phyloP scores from a whole-genome alignment of 2,329 filamentous ascomycete species.

The Scolecobasidium constrictum region DNA sequence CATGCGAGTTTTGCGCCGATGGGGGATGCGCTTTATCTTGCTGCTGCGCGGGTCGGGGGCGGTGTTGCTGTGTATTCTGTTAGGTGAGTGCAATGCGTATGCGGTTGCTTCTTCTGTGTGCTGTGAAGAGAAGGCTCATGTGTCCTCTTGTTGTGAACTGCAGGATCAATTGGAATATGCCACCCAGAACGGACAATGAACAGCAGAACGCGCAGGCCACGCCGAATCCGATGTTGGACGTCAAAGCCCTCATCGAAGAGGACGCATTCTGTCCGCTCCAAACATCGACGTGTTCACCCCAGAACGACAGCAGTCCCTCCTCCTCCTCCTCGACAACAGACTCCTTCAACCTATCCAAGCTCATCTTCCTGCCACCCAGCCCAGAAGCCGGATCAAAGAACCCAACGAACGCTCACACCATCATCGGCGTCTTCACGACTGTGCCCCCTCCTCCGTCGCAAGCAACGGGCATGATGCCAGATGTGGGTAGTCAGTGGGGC shows the following conservation, averaged over 20 bases:
- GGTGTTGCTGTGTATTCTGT: too few relatives aligned
- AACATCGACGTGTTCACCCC: too few relatives aligned
- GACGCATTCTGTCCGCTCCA: too few relatives aligned
- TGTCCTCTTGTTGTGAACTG: too few relatives aligned
- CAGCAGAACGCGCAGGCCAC: slow-evolving; percentile 11
- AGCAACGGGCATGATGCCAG: slow-evolving; percentile 14
- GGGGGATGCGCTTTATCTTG: slow-evolving; percentile 48
- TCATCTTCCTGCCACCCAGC: slow-evolving; percentile 61
- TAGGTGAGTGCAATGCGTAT: too few relatives aligned
- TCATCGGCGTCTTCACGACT: slow-evolving; percentile 64
- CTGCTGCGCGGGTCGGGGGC: too few relatives aligned
- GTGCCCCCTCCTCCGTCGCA: slow-evolving; percentile 34
- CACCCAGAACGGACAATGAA: neutral
- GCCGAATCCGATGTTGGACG: slow-evolving; percentile 20
- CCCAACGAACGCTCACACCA: slow-evolving; percentile 42
- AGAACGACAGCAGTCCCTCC: slow-evolving; percentile 15
- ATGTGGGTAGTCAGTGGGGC: slow-evolving; percentile 46
- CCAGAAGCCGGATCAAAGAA: slow-evolving; percentile 49
- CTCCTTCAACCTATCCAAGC: slow-evolving; percentile 48
- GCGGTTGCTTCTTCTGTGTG: slow-evolving; percentile 14
- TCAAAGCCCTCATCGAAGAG: slow-evolving; percentile 16
- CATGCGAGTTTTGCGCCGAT: slow-evolving; percentile 45
- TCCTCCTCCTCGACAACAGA: slow-evolving; percentile 16
- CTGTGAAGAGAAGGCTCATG: slow-evolving; percentile 17
- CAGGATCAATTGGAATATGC: slow-evolving; percentile 58